phyloP scores from a whole-genome alignment of 805 yeast genomes.

The Suhomyces tanzawaensis region DNA sequence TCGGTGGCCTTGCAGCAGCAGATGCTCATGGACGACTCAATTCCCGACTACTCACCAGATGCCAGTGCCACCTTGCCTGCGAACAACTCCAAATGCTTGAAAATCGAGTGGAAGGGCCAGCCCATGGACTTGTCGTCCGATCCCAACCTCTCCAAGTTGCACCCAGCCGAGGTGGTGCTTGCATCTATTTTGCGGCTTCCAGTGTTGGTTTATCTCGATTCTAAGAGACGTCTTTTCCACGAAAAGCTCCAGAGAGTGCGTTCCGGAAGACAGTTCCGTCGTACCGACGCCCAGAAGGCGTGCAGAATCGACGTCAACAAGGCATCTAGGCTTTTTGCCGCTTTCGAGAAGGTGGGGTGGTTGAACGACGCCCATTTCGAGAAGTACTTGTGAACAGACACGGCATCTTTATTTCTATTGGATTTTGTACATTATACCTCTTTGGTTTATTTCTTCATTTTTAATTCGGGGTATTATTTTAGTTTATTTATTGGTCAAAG shows the following conservation, averaged over 20 bases:
- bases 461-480: neutral
- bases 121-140: slow-evolving; percentile 87
- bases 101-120: slow-evolving; percentile 97
- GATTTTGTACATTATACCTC: neutral
- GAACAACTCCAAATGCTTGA: slow-evolving; percentile 62
- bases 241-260: slow-evolving; percentile 81
- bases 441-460: slow-evolving; percentile 1
- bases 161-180: slow-evolving; percentile 85
- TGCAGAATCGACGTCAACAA: slow-evolving; percentile 96
- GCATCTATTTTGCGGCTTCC: slow-evolving; percentile 91
- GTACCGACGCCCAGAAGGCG: slow-evolving; percentile 98
- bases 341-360: slow-evolving; percentile 92
- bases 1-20: slow-evolving; percentile 44
- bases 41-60: slow-evolving; percentile 85
- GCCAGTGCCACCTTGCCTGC: slow-evolving; percentile 57
- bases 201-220: slow-evolving; percentile 72
- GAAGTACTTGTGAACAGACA: slow-evolving; percentile 14
- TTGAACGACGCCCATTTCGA: slow-evolving; percentile 69
- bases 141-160: slow-evolving; percentile 69
- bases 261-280: slow-evolving; percentile 75
- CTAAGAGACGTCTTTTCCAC: slow-evolving; percentile 71
- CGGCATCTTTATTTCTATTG: neutral
- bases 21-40: slow-evolving; percentile 59
- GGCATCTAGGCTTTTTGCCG: slow-evolving; percentile 86
- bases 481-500: neutral